Evolutionary conservation across 2,329 filamentous ascomycete species (phyloP), one percentile per base, ranked within the genome.

Genomic region (Neocatenulostroma microsporum): DNA sequence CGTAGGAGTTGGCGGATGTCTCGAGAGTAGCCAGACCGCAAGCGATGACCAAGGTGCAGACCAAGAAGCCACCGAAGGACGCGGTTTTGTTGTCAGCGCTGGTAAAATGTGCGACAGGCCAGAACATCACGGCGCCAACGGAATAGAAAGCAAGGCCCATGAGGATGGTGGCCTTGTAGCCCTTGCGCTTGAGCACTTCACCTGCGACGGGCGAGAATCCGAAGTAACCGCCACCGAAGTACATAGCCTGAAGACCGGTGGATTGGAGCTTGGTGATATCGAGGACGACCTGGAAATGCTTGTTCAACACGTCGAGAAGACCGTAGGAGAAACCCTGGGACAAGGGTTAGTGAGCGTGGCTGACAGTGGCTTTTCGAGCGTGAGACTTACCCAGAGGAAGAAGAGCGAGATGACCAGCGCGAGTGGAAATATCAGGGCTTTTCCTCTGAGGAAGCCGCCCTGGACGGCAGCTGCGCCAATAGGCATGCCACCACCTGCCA

Each of bases 351-450:
- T n/a, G n/a, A n/a, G n/a, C n/a, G n/a, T n/a, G n/a, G n/a, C n/a
- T n/a, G n/a, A n/a, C n/a, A n/a, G n/a, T n/a, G n/a, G n/a, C n/a
- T n/a, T n/a, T n/a, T n/a, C n/a, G n/a, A n/a, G n/a, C n/a, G n/a
- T n/a, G n/a, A n/a, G n/a, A n/a, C n/a, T n/a, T n/a, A n/a, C n/a
- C 57, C 58, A 61, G 37, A 61, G 56, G 58, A 69, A 69, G 60
- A 70, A 69, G 29, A 69, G 60, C 21, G 61, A 58, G 28, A 65
- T 69, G 54, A 70, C 63, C 29, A 69, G 53, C 11, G 54, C 46
- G 31, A 73, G 62, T 8, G 70, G 70, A 44, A 68, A 60, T 51
- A 73, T 67, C 36, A 71, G 63, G 57, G 62, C 56, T 39, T 61
- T 54, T 43, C 62, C 58, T 12, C 65, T 66, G 31, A 69, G 57